Base-by-base conservation (phyloP, 441 rosid species). In the Populus hybrid region DNA sequence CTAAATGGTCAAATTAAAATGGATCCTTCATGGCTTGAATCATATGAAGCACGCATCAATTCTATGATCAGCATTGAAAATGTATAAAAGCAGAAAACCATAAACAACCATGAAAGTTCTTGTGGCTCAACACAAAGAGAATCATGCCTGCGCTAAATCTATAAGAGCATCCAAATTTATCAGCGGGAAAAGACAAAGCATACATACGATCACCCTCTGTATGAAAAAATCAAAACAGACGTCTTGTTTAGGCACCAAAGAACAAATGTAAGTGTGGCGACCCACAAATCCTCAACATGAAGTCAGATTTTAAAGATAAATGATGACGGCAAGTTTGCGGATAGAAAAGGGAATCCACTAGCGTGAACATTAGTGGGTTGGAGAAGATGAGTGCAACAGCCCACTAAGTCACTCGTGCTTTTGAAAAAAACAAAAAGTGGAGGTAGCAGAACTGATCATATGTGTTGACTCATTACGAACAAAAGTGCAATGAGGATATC, bases 381-480 rank as follows among this genome's bases (percentile, higher is more conserved):
- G 53, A 69, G 68, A 64, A 61, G 64, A 76, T 64, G 50, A 50
- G 29, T 45, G 67, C 40, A 64, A 63, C 71, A 79, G 68, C 35
- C 35, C 75, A 74, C 38, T 18, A 70, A 56, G 66, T 59, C 77
- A 65, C 28, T 66, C 20, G 12, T 74, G 76, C 69, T 29, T 64
- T 2, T 16, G 69, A 35, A 53, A 36, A 7, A 11, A 40, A 1
- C 45, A 20, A 3, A 20, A 59, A 36, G 3, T 20, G 71, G n/a
- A 16, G 40, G 31, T 2, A 8, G 36, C n/a, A 38, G 56, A 50
- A 16, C 56, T 14, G 56, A n/a, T n/a, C n/a, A 50, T 50, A 14
- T 50, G 18, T 4, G 64, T 65, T 6, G 29, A 31, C 20, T 9
- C 6, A 31, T 26, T 2, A 42, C 8, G 33, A 72, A 64, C 36